phyloP scores from a whole-genome alignment of 352 stramenopile genomes.

The Pythium dissotocum region DNA sequence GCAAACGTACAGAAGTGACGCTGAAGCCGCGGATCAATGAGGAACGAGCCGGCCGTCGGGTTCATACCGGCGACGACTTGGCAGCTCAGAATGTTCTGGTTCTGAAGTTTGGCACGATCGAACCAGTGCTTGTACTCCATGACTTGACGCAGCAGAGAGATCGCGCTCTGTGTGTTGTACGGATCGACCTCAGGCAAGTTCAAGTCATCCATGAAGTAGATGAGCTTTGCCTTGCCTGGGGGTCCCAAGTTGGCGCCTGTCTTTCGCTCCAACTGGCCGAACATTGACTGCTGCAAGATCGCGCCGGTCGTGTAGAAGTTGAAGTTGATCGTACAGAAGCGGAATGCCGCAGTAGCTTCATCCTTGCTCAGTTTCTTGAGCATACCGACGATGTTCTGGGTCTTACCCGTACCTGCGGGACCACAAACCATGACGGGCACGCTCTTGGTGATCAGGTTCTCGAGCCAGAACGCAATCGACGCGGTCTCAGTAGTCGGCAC shows the following conservation, averaged over 20 bases:
- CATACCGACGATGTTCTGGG: conserved; percentile 94
- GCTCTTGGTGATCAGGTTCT: conserved; percentile 90
- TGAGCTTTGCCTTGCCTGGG: conserved; percentile 90
- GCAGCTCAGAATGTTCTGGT: conserved; percentile 94
- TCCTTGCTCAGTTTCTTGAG: conserved; percentile 92
- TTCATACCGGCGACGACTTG: conserved; percentile 97
- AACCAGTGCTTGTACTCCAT: conserved; percentile 96
- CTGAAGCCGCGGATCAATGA: conserved; percentile 93
- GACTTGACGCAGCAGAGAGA: conserved; percentile 93
- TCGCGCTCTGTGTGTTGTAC: conserved; percentile 96
- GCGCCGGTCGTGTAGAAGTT: conserved; percentile 97
- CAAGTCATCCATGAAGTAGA: conserved; percentile 98
- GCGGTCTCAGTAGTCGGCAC: conserved; percentile 95
- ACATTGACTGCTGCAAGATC: conserved; percentile 93
- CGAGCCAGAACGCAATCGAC: conserved; percentile 95
- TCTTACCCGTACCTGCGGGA: conserved; percentile 94
- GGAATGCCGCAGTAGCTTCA: conserved; percentile 77
- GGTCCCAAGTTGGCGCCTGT: conserved; percentile 93
- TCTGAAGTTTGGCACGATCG: conserved; percentile 91
- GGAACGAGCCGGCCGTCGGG: conserved; percentile 93
- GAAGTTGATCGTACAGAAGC: conserved; percentile 95
- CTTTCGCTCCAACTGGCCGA: conserved; percentile 94
- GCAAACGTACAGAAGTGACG: conserved; percentile 96
- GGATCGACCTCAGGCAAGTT: conserved; percentile 95
- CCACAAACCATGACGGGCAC: conserved; percentile 95